Evolutionary conservation across 352 stramenopile species (phyloP), one percentile per base, ranked within the genome.

Genomic region (Phytophthora cryptogea): DNA sequence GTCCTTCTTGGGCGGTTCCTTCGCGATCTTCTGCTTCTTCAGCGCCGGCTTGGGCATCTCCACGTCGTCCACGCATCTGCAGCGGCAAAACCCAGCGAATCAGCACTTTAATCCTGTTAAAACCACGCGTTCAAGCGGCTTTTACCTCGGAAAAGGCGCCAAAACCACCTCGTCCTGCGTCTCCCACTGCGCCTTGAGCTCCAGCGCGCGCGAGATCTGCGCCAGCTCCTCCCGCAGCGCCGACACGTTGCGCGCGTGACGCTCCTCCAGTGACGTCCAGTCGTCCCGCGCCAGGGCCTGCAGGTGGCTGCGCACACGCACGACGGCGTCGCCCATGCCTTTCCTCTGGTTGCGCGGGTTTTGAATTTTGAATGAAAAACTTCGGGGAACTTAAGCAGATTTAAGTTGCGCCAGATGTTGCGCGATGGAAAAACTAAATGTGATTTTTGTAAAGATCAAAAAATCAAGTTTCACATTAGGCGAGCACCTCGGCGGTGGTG

Each of bases 271-370:
- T 35, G 42, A 62, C 27, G 53, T 50, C 61, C 81, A 86, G 51
- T 88, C 69, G 11, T 85, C 80, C 32, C 71, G 78, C 48, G 76
- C 77, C 17, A 87, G 53, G 28, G 68, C 62, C 52, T 82, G 78
- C 41, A 92, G 62, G 32, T 80, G 76, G 46, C 71, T 59, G 52
- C 77, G 78, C 53, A 89, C 74, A 64, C 74, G 78, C 56, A 80
- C 66, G 60, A 90, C 80, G 52, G 78, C 80, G 58, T 92, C 83
- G 32, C 80, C 69, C 80, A 92, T 90, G 49, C 59, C 41, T 70
- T 66, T 61, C 40, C 49, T 66, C n/a, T 5, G 5, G 16, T 6
- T 20, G 55, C 44, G 31, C 13, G 20, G 20, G 20, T 31, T 68
- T 72, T 60, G 48, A 72, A 66, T 53, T 70, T 70, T 64, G 47